phyloP scores from a whole-genome alignment of 2,329 filamentous ascomycete genomes.

The Xylariomycetidae sp. region DNA sequence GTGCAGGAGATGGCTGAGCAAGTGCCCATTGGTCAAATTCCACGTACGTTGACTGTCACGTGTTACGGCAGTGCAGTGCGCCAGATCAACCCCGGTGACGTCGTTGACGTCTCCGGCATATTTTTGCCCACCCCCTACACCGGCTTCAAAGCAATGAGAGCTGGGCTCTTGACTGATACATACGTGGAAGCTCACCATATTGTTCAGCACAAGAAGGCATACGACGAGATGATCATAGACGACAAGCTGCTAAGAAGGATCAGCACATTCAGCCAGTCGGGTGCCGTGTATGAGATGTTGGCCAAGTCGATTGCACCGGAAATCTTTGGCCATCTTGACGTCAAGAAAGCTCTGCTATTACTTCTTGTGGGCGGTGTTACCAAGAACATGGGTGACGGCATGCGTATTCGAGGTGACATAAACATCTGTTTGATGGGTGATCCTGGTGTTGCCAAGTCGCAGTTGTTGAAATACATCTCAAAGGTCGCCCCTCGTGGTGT shows the following conservation, averaged over 20 bases:
- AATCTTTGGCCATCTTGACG: conserved; percentile 93
- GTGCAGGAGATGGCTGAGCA: conserved; percentile 99
- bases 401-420: conserved; percentile 98
- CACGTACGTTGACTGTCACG: conserved; percentile 81
- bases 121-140: conserved; percentile 97
- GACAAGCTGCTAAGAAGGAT: conserved; percentile 76
- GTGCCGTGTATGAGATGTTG: conserved; percentile 92
- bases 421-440: conserved; percentile 99
- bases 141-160: conserved; percentile 96
- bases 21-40: conserved; percentile 96
- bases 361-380: conserved; percentile 93
- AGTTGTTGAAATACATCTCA: conserved; percentile 95
- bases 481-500: conserved; percentile 94
- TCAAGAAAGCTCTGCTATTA: conserved; percentile 95
- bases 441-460: conserved; percentile 98
- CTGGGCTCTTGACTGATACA: conserved; percentile 93
- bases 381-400: conserved; percentile 95
- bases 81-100: conserved; percentile 86
- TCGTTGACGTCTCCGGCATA: conserved; percentile 90
- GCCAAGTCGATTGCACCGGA: conserved; percentile 95
- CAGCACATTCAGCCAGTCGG: conserved; percentile 76
- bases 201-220: conserved; percentile 95
- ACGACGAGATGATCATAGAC: conserved; percentile 86
- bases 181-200: conserved; percentile 94
- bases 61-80: conserved; percentile 84